Conservation (phyloP, 2,329 filamentous ascomycete genomes). For the Trichoderma breve region DNA sequence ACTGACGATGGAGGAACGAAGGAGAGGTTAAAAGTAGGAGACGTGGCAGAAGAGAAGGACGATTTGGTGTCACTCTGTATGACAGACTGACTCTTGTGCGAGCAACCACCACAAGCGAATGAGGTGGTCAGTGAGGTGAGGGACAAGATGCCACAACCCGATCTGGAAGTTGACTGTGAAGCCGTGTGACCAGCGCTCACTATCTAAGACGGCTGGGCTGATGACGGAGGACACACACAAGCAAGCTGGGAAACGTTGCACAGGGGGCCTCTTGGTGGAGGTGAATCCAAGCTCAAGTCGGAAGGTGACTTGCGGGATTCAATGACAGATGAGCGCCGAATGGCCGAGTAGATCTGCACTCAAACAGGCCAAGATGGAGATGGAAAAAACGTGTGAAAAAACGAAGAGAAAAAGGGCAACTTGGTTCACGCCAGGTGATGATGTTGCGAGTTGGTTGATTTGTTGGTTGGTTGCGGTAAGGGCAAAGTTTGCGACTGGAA, state of each 20-base stretch:
- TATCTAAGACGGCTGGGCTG: constrained; percentile 5
- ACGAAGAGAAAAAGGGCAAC: background rate
- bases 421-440: constrained; percentile 16
- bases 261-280: background rate
- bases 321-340: background rate
- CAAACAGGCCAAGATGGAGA: background rate
- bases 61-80: background rate
- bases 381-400: background rate
- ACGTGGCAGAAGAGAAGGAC: background rate
- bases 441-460: background rate
- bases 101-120: constrained; percentile 3
- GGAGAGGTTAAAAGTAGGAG: background rate
- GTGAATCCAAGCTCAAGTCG: constrained; percentile 22
- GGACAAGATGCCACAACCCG: constrained; percentile 16
- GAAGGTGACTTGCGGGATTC: constrained; percentile 19
- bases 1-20: background rate
- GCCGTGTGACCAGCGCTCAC: constrained; percentile 18
- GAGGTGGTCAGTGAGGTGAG: background rate
- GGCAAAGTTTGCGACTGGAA: constrained; percentile 1
- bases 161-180: constrained; percentile 20
- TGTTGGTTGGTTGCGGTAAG: background rate
- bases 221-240: constrained; percentile 8
- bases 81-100: background rate
- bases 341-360: constrained; percentile 6
- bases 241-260: constrained; percentile 19